Evolutionary conservation across 768 basidiomycete genomes (phyloP), one percentile per base, ranked within the genome.

Genomic region (Hypholoma fasciculare): DNA sequence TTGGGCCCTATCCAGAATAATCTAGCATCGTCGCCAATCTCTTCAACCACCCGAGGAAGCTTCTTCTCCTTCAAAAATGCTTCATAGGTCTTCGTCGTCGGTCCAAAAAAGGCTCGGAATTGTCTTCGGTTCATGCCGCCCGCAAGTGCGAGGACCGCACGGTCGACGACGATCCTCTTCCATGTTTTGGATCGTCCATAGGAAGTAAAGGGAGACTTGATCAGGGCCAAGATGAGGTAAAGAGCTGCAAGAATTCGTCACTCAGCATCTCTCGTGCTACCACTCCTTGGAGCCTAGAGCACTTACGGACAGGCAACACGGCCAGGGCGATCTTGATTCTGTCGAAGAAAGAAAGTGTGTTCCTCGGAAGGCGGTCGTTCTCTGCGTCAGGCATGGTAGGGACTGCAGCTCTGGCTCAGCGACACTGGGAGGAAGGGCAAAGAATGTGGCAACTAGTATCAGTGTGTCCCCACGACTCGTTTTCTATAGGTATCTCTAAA

Each of bases 21-120:
- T 47, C 51, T 65, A 0, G 58, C 56, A 17, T 58, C 59, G 27
- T 60, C 43, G 5, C 58, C 63, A 40, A 62, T 38, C 6, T 65
- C 69, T 8, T 73, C 71, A 3, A 69, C 57, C 13, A 57, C 56
- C 2, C 26, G 48, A n/a, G 60, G 52, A 6, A 68, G 50, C 34
- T 65, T 56, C 36, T 54, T 44, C 14, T 38, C 36, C 49, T 66
- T 67, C 36, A 56, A 30, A 53, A 64, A 71, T 4, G 46, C 37
- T 27, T 64, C 20, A 52, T 71, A 72, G 11, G 43, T 54, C 4
- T 38, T 58, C 20, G 49, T 49, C 1, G 67, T 68, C 13, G 66
- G 62, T 0, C 66, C 65, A 42, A 62, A 58, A 0, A 63, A 9
- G 4, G 38, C 58, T 7, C 65, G 60, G 5, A 43, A 7, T 49